phyloP scores from a whole-genome alignment of 1,284 basidiomycete genomes.

The Ganoderma meredithae region DNA sequence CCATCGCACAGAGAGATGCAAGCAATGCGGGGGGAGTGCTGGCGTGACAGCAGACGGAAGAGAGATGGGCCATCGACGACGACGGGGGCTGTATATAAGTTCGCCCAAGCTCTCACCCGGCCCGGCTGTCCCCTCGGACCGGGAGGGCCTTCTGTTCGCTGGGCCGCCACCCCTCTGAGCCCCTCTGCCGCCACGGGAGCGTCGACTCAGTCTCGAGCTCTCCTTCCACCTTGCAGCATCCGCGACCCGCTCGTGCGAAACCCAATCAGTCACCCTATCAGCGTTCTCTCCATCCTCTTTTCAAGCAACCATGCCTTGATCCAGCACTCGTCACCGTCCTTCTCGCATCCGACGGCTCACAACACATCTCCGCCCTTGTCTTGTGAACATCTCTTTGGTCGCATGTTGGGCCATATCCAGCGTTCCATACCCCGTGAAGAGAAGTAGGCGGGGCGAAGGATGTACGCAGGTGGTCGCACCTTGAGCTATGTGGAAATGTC shows the following conservation, averaged over 20 bases:
- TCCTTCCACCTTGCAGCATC: not conserved
- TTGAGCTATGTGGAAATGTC: constrained; percentile 5
- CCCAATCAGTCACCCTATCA: not conserved
- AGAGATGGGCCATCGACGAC: constrained; percentile 19
- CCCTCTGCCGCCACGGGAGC: not conserved
- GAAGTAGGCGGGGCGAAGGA: not conserved
- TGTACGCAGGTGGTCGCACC: not conserved
- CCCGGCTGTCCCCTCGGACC: constrained; percentile 11
- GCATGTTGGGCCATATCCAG: not conserved
- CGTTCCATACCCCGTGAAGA: not conserved
- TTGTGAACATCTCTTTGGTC: not conserved
- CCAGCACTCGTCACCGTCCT: not conserved
- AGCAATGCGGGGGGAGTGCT: not conserved
- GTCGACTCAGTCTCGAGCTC: not conserved
- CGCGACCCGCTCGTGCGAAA: not conserved
- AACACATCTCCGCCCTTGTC: not conserved
- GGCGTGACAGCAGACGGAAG: constrained; percentile 5
- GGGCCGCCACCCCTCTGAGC: not conserved
- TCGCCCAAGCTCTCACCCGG: constrained; percentile 17
- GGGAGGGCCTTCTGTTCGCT: not conserved
- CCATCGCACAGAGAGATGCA: constrained; percentile 24
- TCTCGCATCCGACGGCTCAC: not conserved
- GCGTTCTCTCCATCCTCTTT: not conserved
- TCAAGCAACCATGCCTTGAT: not conserved
- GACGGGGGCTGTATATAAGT: constrained; percentile 26